phyloP scores from a whole-genome alignment of 2,329 filamentous ascomycete species.

The Immersiporthe knoxdaviesiana region DNA sequence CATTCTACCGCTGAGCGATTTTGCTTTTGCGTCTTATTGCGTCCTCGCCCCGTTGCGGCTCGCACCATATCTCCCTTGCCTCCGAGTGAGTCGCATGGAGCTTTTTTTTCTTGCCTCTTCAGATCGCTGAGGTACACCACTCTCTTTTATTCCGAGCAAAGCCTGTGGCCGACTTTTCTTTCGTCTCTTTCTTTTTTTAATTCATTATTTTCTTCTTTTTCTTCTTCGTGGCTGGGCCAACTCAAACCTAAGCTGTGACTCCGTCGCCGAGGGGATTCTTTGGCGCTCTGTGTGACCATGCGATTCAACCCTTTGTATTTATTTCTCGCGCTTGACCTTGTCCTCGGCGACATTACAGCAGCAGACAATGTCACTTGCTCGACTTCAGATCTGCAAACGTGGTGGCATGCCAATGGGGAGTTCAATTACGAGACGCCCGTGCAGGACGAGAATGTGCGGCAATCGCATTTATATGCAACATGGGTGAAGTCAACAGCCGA shows the following conservation, averaged over 20 bases:
- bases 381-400: slow-evolving; percentile 23
- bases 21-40: background rate
- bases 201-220: background rate
- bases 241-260: background rate
- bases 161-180: background rate
- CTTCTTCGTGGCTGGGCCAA: background rate
- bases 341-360: slow-evolving; percentile 1
- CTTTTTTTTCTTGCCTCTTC: background rate
- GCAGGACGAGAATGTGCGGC: slow-evolving; percentile 26
- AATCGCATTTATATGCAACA: slow-evolving; percentile 30
- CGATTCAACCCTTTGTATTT: background rate
- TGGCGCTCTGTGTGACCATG: background rate
- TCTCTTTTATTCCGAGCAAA: background rate
- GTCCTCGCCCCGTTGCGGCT: background rate
- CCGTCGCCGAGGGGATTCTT: background rate
- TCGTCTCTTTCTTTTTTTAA: no score
- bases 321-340: background rate
- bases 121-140: background rate
- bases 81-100: background rate
- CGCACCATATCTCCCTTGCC: background rate
- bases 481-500: slow-evolving; percentile 22
- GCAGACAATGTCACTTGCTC: slow-evolving; percentile 15
- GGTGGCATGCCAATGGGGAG: slow-evolving; percentile 31
- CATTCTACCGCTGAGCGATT: background rate
- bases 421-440: slow-evolving; percentile 29